phyloP scores from a whole-genome alignment of 2,329 filamentous ascomycete genomes.

The Coleophoma eucalyptorum region DNA sequence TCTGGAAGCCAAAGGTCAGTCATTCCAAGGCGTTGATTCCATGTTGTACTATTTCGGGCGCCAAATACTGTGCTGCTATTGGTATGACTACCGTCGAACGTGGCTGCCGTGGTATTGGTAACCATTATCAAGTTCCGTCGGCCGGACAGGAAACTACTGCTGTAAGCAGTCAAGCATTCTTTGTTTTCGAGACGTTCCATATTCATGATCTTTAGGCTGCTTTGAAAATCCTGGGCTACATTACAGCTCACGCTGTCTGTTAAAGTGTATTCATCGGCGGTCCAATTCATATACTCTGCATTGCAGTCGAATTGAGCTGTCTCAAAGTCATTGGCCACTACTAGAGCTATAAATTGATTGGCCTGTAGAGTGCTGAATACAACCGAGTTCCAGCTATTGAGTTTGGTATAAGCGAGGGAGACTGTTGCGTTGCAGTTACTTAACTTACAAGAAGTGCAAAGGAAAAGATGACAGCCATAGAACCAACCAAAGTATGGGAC shows the following conservation, averaged over 20 bases:
- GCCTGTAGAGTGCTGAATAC: neutral
- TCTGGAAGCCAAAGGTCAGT: neutral
- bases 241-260: neutral
- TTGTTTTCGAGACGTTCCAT: neutral
- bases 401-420: neutral
- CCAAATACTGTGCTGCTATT: neutral
- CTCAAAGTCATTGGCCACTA: neutral
- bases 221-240: neutral
- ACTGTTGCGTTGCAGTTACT: neutral
- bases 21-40: neutral
- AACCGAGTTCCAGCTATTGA: neutral
- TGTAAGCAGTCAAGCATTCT: neutral
- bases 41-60: neutral
- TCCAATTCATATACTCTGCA: neutral
- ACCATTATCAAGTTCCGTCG: neutral
- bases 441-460: slow-evolving; percentile 19
- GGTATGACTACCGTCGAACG: neutral
- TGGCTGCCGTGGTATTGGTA: neutral
- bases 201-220: neutral
- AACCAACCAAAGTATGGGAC: slow-evolving; percentile 15
- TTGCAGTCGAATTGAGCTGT: neutral
- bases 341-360: neutral
- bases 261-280: neutral
- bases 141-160: neutral
- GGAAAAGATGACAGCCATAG: slow-evolving; percentile 19